Percentiles rank a stretch among this genome's conserved stretches.
Conservation (phyloP, 371 early-diverging fungal genomes). For the Apophysomyces elegans region DNA sequence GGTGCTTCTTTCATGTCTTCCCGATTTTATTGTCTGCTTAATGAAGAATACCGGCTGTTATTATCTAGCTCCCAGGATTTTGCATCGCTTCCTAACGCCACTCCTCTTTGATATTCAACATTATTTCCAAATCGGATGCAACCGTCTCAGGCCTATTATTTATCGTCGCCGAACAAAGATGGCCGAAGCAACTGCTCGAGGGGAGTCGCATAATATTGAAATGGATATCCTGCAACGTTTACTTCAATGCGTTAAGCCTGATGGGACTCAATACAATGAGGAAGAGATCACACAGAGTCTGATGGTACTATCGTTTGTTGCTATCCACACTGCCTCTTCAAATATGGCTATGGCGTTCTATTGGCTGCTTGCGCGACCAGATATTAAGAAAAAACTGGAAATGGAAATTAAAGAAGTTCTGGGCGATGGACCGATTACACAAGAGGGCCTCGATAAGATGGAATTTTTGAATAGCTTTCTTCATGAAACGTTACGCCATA, state of each 20-base stretch:
- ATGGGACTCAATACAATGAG: slow-evolving; percentile 23
- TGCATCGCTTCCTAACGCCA: slow-evolving; percentile 31
- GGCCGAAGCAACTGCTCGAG: not conserved
- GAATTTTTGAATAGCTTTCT: slow-evolving; percentile 37
- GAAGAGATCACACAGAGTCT: slow-evolving; percentile 26
- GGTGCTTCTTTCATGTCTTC: slow-evolving; percentile 34
- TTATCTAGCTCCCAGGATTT: slow-evolving; percentile 18
- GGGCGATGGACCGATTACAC: slow-evolving; percentile 29
- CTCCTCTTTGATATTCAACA: slow-evolving; percentile 22
- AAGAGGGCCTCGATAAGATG: slow-evolving; percentile 35
- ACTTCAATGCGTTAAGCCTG: slow-evolving; percentile 22
- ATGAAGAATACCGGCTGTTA: slow-evolving; percentile 27
- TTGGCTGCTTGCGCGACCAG: slow-evolving; percentile 45
- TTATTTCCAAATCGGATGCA: slow-evolving; percentile 32
- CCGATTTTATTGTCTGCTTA: slow-evolving; percentile 37
- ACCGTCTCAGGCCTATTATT: slow-evolving; percentile 27
- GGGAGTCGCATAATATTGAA: slow-evolving; percentile 12
- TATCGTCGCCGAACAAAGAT: slow-evolving; percentile 17
- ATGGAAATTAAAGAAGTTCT: slow-evolving; percentile 34
- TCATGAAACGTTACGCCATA: slow-evolving; percentile 39
- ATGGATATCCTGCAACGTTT: slow-evolving; percentile 32
- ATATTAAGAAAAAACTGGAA: slow-evolving; percentile 23
- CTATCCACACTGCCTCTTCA: slow-evolving; percentile 40
- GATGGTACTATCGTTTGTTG: slow-evolving; percentile 40
- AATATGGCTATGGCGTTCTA: slow-evolving; percentile 30